phyloP scores from a whole-genome alignment of 2,329 filamentous ascomycete species.

The Diplodia seriata region DNA sequence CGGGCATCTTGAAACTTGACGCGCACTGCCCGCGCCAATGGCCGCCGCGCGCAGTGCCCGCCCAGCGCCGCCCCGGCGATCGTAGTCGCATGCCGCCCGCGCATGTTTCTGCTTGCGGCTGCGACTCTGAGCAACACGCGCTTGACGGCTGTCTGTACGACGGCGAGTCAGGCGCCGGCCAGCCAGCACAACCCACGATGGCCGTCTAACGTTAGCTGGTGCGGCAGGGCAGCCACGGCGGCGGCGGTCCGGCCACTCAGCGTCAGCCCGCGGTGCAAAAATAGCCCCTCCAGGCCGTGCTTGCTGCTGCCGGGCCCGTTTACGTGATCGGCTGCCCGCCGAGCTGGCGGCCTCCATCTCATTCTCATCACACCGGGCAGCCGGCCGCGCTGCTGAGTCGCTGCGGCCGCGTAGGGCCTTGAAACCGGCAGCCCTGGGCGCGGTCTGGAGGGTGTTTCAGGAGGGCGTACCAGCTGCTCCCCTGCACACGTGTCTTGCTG shows the following conservation, averaged over 20 bases:
- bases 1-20: conserved; percentile 11
- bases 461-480: conserved; percentile 17
- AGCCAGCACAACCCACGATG: background rate
- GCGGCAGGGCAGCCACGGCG: background rate
- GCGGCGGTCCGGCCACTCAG: background rate
- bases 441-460: conserved; percentile 21
- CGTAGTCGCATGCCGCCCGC: background rate
- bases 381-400: conserved; percentile 8
- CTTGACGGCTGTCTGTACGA: background rate
- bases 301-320: background rate
- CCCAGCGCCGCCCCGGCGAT: background rate
- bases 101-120: conserved; percentile 24
- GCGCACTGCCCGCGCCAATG: background rate
- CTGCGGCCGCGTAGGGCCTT: conserved; percentile 2
- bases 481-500: conserved; percentile 28
- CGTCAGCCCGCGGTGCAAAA: conserved; percentile 20
- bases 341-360: background rate
- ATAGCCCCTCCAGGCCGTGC: conserved; percentile 7
- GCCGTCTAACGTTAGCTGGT: conserved; percentile 13
- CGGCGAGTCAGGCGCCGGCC: conserved; percentile 8
- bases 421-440: conserved; percentile 18
- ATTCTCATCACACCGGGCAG: background rate
- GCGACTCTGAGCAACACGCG: background rate
- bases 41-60: background rate
- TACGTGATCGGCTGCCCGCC: conserved; percentile 1